Conservation (phyloP, 768 basidiomycete species). For the Tylopilus intermedius region DNA sequence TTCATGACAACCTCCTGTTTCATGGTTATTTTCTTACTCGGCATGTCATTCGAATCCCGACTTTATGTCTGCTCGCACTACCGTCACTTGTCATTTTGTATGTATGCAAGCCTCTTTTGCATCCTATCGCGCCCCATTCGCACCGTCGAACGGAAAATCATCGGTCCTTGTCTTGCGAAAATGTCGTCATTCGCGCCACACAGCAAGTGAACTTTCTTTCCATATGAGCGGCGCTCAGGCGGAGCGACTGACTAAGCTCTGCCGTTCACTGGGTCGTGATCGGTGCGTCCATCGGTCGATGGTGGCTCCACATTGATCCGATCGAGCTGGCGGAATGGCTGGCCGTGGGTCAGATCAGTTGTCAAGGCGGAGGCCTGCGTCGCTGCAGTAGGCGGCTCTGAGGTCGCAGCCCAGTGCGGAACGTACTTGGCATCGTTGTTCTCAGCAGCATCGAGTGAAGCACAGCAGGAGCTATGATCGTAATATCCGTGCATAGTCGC, state of each 20-base stretch:
- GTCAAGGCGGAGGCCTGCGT: no score
- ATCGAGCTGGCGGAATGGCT: neutral
- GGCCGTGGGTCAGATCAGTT: neutral
- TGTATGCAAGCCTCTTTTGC: neutral
- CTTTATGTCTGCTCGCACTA: neutral
- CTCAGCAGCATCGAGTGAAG: neutral
- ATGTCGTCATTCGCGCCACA: neutral
- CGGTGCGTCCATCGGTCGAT: constrained; percentile 1
- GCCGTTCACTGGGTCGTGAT: constrained; percentile 5
- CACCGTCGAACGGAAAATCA: neutral
- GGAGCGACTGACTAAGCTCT: neutral
- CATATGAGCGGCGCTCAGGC: neutral
- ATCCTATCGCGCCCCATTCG: neutral
- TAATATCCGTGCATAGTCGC: no score
- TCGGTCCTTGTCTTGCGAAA: neutral
- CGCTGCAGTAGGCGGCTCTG: neutral
- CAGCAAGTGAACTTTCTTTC: neutral
- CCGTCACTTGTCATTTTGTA: neutral
- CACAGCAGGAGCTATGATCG: no score
- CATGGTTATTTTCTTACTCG: neutral
- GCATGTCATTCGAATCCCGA: neutral
- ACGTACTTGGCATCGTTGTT: neutral
- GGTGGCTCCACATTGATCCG: neutral
- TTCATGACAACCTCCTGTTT: neutral
- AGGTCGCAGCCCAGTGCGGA: neutral